Conservation (phyloP, 2,329 filamentous ascomycete genomes). For the Colletotrichum liaoningense region DNA sequence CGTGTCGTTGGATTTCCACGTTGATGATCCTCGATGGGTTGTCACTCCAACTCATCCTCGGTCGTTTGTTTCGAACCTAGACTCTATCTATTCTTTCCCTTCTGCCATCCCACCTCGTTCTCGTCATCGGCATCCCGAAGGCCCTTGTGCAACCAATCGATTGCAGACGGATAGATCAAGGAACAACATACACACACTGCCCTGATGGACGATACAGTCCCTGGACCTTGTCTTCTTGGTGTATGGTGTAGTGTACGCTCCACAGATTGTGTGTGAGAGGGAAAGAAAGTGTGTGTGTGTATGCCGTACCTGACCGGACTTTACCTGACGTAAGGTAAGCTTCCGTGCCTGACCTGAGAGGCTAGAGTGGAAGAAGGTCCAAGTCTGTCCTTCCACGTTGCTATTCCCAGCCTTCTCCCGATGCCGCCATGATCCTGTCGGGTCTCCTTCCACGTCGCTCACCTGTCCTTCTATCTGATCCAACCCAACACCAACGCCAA, state of each 20-base stretch:
- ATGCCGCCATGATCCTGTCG: background rate
- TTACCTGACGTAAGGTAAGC: background rate
- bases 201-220: background rate
- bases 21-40: background rate
- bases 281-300: background rate
- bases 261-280: background rate
- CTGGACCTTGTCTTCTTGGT: background rate
- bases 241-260: too few relatives aligned
- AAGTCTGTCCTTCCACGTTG: background rate
- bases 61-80: background rate
- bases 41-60: background rate
- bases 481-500: background rate
- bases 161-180: background rate
- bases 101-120: constrained; percentile 15
- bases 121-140: constrained; percentile 15
- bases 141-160: background rate
- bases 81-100: background rate
- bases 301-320: background rate
- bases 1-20: constrained; percentile 6
- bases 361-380: background rate
- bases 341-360: background rate
- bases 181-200: background rate
- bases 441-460: background rate
- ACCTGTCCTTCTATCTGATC: background rate
- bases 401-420: constrained; percentile 18